A percentile compares a stretch with the other conserved stretches of the same genome.
phyloP scores from a whole-genome alignment of 2,329 filamentous ascomycete genomes.

The Ophiocordyceps australis region DNA sequence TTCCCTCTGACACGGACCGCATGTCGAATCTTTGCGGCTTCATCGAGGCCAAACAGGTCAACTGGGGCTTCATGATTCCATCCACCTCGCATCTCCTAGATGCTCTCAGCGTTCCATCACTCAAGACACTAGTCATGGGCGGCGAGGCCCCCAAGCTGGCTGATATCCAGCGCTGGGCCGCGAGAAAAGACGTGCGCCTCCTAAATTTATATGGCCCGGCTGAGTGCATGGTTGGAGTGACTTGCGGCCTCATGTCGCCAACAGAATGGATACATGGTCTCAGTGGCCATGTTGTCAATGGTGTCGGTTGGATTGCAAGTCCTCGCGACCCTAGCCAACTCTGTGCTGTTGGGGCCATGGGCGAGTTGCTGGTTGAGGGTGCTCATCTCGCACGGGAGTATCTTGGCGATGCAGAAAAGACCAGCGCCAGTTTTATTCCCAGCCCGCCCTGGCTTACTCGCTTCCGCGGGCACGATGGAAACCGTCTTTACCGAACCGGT shows the following conservation, averaged over 20 bases:
- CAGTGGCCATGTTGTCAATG: conserved; percentile 1
- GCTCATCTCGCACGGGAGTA: conserved; percentile 7
- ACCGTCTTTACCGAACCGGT: conserved; percentile 23
- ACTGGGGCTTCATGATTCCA: conserved; percentile 2
- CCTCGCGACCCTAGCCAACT: background rate
- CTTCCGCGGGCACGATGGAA: conserved; percentile 6
- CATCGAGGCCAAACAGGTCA: background rate
- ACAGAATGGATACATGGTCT: background rate
- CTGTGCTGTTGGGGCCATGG: conserved; percentile 5
- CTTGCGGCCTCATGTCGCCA: background rate
- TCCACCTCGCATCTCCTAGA: background rate
- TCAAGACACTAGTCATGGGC: conserved; percentile 1
- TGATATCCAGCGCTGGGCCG: conserved; percentile 1
- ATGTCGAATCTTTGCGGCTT: background rate
- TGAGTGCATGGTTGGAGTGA: background rate
- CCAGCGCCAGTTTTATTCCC: conserved; percentile 12
- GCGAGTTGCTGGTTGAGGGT: conserved; percentile 10
- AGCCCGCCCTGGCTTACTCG: conserved; percentile 20
- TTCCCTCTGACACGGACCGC: conserved; percentile 1
- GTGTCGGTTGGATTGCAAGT: conserved; percentile 1
- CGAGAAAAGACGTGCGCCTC: background rate
- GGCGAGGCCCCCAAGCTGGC: conserved; percentile 1
- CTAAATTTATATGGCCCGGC: conserved; percentile 1
- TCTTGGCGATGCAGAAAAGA: conserved; percentile 5
- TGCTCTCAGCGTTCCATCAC: background rate